These are phyloP conservation scores for Colletotrichum cuscutae DNA, from an alignment of 2,329 filamentous ascomycete species.

Conservation along the genomic window DNA sequence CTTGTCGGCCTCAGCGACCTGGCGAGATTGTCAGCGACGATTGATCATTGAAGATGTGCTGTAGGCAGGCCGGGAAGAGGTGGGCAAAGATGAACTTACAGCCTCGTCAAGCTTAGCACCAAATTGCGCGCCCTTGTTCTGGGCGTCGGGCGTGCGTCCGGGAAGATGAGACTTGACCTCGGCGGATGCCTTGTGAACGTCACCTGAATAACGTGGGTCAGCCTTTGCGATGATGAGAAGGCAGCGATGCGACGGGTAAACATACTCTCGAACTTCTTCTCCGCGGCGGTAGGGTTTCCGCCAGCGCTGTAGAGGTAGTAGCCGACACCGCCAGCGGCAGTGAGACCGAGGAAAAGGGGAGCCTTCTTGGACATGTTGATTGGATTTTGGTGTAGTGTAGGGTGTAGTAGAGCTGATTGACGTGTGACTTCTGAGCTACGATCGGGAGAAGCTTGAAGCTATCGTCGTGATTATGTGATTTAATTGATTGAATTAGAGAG, in stretches of 20 bases:
- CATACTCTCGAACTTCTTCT: constrained; percentile 87
- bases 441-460: background rate
- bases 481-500: constrained; percentile 20
- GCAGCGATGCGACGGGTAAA: constrained; percentile 32
- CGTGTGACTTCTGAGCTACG: background rate
- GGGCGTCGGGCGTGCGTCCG: constrained; percentile 68
- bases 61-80: constrained; percentile 70
- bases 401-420: background rate
- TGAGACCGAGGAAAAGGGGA: constrained; percentile 66
- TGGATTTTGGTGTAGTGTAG: background rate
- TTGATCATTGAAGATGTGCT: background rate
- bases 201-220: constrained; percentile 64
- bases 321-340: constrained; percentile 74
- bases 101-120: constrained; percentile 69
- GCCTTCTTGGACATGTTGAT: constrained; percentile 57
- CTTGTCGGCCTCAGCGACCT: constrained; percentile 72
- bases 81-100: constrained; percentile 76
- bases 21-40: constrained; percentile 46
- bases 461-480: constrained; percentile 2
- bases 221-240: background rate
- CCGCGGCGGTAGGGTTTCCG: constrained; percentile 82
- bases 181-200: constrained; percentile 75
- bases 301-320: constrained; percentile 95
- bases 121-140: constrained; percentile 60
- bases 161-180: constrained; percentile 75